These are phyloP conservation scores for Amyloporia xantha DNA, from an alignment of 768 basidiomycete species.

Conservation along the genomic window DNA sequence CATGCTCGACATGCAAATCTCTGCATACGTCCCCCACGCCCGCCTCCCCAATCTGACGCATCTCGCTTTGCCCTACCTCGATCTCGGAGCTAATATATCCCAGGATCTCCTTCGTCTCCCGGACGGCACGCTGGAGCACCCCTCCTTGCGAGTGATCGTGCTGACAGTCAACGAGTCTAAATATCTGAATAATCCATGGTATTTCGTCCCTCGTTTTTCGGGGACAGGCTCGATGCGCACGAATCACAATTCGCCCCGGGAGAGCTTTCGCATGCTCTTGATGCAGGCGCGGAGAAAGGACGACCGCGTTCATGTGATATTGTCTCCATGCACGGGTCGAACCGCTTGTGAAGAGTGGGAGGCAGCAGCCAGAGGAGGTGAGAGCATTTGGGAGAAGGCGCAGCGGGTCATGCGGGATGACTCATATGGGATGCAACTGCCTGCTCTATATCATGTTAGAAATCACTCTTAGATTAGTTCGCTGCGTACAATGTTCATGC, in stretches of 20 bases:
- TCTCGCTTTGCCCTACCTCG: slow-evolving; percentile 19
- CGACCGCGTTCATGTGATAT: slow-evolving; percentile 12
- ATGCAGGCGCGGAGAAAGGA: slow-evolving; percentile 11
- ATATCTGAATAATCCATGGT: slow-evolving; percentile 18
- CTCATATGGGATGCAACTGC: slow-evolving; percentile 11
- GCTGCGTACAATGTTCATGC: too few relatives aligned
- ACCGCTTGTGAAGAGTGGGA: slow-evolving; percentile 15
- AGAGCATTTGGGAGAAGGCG: slow-evolving; percentile 17
- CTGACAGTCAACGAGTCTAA: slow-evolving; percentile 18
- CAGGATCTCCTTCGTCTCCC: slow-evolving; percentile 14
- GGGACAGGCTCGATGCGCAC: neutral
- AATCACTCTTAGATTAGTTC: too few relatives aligned
- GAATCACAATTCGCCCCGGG: slow-evolving; percentile 10
- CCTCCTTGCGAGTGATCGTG: slow-evolving; percentile 16
- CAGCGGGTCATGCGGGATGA: slow-evolving; percentile 5
- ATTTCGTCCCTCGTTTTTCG: slow-evolving; percentile 9
- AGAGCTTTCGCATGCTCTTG: slow-evolving; percentile 11
- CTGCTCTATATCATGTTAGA: slow-evolving; percentile 4
- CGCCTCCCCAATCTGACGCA: slow-evolving; percentile 21
- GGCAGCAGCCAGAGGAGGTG: slow-evolving; percentile 11
- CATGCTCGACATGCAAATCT: slow-evolving; percentile 16
- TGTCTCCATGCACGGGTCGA: slow-evolving; percentile 10
- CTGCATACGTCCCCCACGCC: slow-evolving; percentile 16
- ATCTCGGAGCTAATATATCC: slow-evolving; percentile 15
- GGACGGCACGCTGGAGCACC: slow-evolving; percentile 10